These are phyloP conservation scores for Furcasterigmium sp. DNA, from an alignment of 2,329 filamentous ascomycete genomes.

Conservation along the genomic window DNA sequence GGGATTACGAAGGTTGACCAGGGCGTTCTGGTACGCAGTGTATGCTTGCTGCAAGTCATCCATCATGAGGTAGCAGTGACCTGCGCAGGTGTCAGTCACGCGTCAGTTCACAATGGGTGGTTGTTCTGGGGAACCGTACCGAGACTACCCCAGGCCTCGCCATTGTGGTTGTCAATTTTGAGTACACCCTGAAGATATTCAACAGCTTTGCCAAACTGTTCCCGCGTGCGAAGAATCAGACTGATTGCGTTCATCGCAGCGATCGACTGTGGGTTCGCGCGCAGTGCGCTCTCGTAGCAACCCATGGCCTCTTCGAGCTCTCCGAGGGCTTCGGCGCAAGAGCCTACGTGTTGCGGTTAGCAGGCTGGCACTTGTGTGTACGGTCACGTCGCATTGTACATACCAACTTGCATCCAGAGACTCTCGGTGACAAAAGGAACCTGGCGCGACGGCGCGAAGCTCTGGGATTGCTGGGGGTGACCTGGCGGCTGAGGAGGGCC, in stretches of 20 bases:
- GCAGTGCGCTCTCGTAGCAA: conserved; percentile 85
- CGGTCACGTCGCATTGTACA: too few species aligned
- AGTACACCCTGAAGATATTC: conserved; percentile 89
- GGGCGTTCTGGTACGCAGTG: conserved; percentile 88
- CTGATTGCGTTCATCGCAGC: conserved; percentile 93
- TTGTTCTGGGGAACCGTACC: conserved; percentile 49
- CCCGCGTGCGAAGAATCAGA: conserved; percentile 82
- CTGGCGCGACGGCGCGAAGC: conserved; percentile 63
- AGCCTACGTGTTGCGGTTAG: conserved; percentile 5
- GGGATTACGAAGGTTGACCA: conserved; percentile 87
- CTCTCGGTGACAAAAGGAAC: conserved; percentile 76
- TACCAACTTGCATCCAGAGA: conserved; percentile 92
- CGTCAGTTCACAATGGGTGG: neutral
- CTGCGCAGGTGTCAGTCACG: conserved; percentile 36
- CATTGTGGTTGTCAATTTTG: conserved; percentile 82
- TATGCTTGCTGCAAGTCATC: conserved; percentile 97
- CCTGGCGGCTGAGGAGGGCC: conserved; percentile 53
- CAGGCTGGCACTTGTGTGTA: conserved; percentile 5
- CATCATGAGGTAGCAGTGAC: conserved; percentile 99
- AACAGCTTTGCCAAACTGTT: conserved; percentile 89
- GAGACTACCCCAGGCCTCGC: conserved; percentile 93
- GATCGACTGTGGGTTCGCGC: conserved; percentile 83
- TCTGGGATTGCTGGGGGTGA: conserved; percentile 44
- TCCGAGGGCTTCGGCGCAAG: conserved; percentile 77
- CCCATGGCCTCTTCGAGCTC: conserved; percentile 84